These are phyloP conservation scores for Microcyclospora tardicrescens DNA, from an alignment of 2,329 filamentous ascomycete genomes.

Conservation along the genomic window DNA sequence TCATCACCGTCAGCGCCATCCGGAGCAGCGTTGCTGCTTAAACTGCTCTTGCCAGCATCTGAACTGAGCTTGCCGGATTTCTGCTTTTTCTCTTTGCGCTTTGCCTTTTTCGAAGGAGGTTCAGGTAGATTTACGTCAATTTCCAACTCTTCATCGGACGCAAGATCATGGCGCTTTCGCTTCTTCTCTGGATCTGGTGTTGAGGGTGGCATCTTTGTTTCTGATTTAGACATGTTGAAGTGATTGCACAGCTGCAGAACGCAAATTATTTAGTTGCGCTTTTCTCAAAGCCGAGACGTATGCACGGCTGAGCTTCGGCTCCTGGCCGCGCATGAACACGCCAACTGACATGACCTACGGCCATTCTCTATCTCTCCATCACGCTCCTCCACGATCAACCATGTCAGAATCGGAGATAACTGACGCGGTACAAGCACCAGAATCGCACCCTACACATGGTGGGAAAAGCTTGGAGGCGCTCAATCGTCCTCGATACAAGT, in stretches of 20 bases:
- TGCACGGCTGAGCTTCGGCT: too few relatives aligned
- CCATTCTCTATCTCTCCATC: not conserved
- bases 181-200: constrained; percentile 33
- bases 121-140: constrained; percentile 84
- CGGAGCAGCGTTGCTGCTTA: not conserved
- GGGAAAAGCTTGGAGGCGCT: constrained; percentile 12
- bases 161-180: constrained; percentile 48
- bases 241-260: not conserved
- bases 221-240: constrained; percentile 1
- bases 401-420: constrained; percentile 22
- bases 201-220: too few relatives aligned
- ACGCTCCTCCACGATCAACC: constrained; percentile 1
- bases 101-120: constrained; percentile 86
- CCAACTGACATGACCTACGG: too few relatives aligned
- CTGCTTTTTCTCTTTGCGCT: constrained; percentile 80
- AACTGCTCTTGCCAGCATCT: constrained; percentile 9
- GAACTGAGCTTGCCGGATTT: constrained; percentile 14
- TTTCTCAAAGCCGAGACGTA: too few relatives aligned
- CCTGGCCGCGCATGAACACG: too few relatives aligned
- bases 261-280: too few relatives aligned
- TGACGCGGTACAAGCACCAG: constrained; percentile 1
- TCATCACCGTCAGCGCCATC: constrained; percentile 19
- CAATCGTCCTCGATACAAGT: constrained; percentile 21
- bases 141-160: constrained; percentile 52
- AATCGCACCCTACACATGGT: constrained; percentile 9